Evolutionary conservation across 768 basidiomycete species (phyloP), one percentile per base, ranked within the genome.

Genomic region (Trametopsis cervina): DNA sequence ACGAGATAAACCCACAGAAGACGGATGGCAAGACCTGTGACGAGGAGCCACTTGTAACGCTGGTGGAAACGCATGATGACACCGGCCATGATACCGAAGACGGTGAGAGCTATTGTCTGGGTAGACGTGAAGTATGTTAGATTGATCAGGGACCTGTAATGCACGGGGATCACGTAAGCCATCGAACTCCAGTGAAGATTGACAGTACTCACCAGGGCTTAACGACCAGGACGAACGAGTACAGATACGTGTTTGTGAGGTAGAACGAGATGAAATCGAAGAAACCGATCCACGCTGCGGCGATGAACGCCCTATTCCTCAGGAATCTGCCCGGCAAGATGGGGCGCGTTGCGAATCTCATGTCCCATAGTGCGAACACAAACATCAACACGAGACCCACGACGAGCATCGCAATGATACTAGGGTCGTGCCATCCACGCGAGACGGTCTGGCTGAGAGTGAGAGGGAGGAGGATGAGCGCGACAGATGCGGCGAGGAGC

Each of bases 181-280:
- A 6, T 5, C 76, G 35, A 71, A 69, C 52, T 75, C 74, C 17
- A 75, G 73, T 22, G 77, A 66, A 9, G 27, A 37, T 36, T 44
- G n/a, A 29, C 51, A 40, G 55, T n/a, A n/a, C n/a, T n/a, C n/a
- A n/a, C 56, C 57, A 57, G 12, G 44, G 40, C 52, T 57, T 59
- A 21, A 57, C 54, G 24, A 63, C 63, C 47, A 76, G 48, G 35
- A 83, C 72, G 62, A 80, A 86, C 1, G 81, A 83, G 68, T 78
- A 89, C 15, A 87, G 75, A 59, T 88, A 89, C 9, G 82, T 80
- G 63, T 68, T 83, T 0, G 84, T 81, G 40, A 89, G 71, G 68
- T 77, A 82, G 66, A 77, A 82, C 2, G 80, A 78, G 56, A 77
- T 55, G 38, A 61, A 57, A 47, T 61, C 59, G 43, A 60, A 58